These are phyloP conservation scores for Cutaneotrichosporon curvatum DNA, from an alignment of 1,284 basidiomycete species.

Conservation along the genomic window DNA sequence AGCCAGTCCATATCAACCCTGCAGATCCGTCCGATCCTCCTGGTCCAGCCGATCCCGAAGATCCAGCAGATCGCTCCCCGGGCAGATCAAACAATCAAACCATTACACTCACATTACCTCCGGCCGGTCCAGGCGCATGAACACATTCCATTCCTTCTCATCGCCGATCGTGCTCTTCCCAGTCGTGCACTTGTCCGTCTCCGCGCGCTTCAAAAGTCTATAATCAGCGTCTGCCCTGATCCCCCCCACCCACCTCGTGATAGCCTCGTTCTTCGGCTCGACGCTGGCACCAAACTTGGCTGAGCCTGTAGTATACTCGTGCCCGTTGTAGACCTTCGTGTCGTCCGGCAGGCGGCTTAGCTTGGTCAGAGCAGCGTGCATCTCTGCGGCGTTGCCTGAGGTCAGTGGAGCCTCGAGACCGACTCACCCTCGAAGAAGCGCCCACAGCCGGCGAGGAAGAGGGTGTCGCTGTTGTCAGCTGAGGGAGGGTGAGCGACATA, in stretches of 20 bases:
- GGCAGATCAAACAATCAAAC: no score
- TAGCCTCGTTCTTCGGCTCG: slow-evolving; percentile 40
- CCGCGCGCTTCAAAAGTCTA: slow-evolving; percentile 33
- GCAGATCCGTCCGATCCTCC: neutral
- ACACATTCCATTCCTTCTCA: slow-evolving; percentile 51
- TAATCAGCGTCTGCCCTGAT: neutral
- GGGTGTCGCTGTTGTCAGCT: slow-evolving; percentile 59
- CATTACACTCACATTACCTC: slow-evolving; percentile 38
- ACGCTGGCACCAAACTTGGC: slow-evolving; percentile 41
- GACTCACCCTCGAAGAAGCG: slow-evolving; percentile 73
- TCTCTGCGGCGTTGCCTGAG: slow-evolving; percentile 70
- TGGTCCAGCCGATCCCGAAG: no score
- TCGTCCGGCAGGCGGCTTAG: slow-evolving; percentile 68
- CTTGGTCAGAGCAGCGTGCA: slow-evolving; percentile 72
- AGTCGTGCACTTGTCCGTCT: slow-evolving; percentile 40
- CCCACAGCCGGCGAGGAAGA: slow-evolving; percentile 92
- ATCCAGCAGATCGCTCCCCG: no score
- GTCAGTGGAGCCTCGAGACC: neutral
- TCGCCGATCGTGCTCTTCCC: slow-evolving; percentile 50
- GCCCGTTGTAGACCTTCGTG: slow-evolving; percentile 82
- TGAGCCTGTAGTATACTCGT: slow-evolving; percentile 78
- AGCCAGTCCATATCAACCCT: no score
- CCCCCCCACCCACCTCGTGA: slow-evolving; percentile 30
- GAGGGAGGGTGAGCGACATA: slow-evolving; percentile 23
- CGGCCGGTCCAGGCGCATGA: slow-evolving; percentile 45